Conservation (phyloP, 1,284 basidiomycete genomes). For the Pyrrhoderma noxium region DNA sequence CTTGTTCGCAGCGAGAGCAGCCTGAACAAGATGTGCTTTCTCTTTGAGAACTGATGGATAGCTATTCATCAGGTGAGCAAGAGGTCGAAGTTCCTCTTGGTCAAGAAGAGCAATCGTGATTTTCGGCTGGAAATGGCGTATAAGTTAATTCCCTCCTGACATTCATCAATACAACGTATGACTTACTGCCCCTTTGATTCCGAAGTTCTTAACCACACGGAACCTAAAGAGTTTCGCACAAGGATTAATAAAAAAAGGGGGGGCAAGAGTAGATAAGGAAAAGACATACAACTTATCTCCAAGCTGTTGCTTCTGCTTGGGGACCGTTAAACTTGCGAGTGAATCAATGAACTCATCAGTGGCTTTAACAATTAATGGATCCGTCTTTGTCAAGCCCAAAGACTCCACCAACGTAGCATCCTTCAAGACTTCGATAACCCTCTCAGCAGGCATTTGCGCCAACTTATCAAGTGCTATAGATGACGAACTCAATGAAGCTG, state of each 20-base stretch:
- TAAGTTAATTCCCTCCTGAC: constrained; percentile 4
- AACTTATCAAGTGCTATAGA: constrained; percentile 22
- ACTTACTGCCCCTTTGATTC: constrained; percentile 70
- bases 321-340: constrained; percentile 52
- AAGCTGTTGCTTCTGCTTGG: constrained; percentile 73
- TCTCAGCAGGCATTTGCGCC: constrained; percentile 40
- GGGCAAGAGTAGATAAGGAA: constrained; percentile 2
- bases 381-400: constrained; percentile 62
- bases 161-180: constrained; percentile 14
- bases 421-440: constrained; percentile 59
- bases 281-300: constrained; percentile 67
- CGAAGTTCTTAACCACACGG: constrained; percentile 72
- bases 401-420: constrained; percentile 42
- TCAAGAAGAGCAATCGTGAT: constrained; percentile 78
- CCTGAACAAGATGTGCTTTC: constrained; percentile 46
- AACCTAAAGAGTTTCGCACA: constrained; percentile 37
- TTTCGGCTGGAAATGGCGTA: constrained; percentile 51
- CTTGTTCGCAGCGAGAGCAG: constrained; percentile 25
- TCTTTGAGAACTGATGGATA: constrained; percentile 77
- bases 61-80: constrained; percentile 83
- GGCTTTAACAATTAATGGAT: constrained; percentile 57
- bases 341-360: constrained; percentile 77
- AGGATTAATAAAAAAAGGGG: not conserved
- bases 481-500: constrained; percentile 21
- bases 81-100: constrained; percentile 72